Evolutionary conservation across 2,329 filamentous ascomycete species (phyloP).

Genomic region (Alternaria conjuncta): DNA sequence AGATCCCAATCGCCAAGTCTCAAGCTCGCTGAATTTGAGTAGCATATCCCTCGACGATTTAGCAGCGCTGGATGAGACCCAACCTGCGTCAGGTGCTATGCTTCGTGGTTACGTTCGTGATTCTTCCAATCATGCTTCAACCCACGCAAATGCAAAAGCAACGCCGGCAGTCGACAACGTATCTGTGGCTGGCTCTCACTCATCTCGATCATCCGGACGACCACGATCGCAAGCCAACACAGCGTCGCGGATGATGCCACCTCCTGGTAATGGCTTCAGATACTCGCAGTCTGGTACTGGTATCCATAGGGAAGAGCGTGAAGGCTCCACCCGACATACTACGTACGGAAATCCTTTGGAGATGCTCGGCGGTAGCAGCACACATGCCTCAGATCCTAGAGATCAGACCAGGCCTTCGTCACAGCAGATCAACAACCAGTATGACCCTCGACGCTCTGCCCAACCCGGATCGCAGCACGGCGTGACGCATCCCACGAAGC

Average conservation of each 20-base stretch:
- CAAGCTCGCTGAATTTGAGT: constrained; percentile 12
- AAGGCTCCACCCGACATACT: not conserved
- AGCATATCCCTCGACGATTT: constrained; percentile 19
- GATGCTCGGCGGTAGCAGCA: not conserved
- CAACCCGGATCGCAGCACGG: not conserved
- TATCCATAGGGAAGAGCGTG: not conserved
- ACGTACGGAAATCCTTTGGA: not conserved
- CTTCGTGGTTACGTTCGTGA: not conserved
- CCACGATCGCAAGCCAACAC: constrained; percentile 43
- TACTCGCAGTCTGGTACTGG: not conserved
- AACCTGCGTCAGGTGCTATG: not conserved
- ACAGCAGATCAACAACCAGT: constrained; percentile 3
- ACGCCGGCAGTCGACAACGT: not conserved
- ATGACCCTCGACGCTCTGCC: not conserved
- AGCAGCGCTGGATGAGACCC: constrained; percentile 1
- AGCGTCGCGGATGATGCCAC: constrained; percentile 37
- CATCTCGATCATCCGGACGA: constrained; percentile 21
- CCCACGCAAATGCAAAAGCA: not conserved
- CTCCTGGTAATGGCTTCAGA: not conserved
- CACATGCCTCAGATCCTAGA: not conserved
- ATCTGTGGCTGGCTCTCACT: constrained; percentile 4
- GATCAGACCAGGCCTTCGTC: not conserved
- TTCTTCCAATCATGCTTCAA: not conserved
- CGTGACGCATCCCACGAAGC: not conserved
- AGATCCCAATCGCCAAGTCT: not conserved